phyloP scores from a whole-genome alignment of 805 yeast species.

The Saccharomycopsis sp. region DNA sequence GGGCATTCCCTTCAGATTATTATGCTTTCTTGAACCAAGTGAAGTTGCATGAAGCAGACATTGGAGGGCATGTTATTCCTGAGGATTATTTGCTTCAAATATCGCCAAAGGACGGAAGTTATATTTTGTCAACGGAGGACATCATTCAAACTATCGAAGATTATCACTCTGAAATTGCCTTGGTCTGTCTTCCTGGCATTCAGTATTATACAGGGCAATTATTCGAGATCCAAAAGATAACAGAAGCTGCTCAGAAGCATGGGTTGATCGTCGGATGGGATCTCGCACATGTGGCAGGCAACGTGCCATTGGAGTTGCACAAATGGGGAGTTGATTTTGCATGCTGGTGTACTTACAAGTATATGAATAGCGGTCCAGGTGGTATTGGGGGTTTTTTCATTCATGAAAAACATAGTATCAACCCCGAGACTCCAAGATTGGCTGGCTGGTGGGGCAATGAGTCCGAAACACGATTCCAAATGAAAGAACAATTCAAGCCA shows the following conservation, averaged over 20 bases:
- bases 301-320: conserved; percentile 66
- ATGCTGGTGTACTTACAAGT: conserved; percentile 89
- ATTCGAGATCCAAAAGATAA: conserved; percentile 68
- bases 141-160: conserved; percentile 48
- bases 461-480: conserved; percentile 57
- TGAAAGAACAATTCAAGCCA: conserved; percentile 73
- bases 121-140: conserved; percentile 50
- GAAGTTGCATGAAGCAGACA: conserved; percentile 43
- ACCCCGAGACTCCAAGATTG: conserved; percentile 46
- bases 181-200: conserved; percentile 77
- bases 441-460: conserved; percentile 99
- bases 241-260: conserved; percentile 45
- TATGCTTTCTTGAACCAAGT: conserved; percentile 76
- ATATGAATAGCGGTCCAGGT: conserved; percentile 89
- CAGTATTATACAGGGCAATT: conserved; percentile 90
- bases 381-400: conserved; percentile 82
- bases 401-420: conserved; percentile 38
- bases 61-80: conserved; percentile 19
- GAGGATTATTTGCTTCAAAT: conserved; percentile 55
- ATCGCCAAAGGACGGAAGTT: conserved; percentile 50
- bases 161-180: conserved; percentile 52
- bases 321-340: conserved; percentile 93
- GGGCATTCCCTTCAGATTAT: conserved; percentile 88
- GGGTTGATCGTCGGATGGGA: conserved; percentile 82
- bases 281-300: conserved; percentile 90